Conservation (phyloP, 257 asterid genomes). For the Capsicum chinense region DNA sequence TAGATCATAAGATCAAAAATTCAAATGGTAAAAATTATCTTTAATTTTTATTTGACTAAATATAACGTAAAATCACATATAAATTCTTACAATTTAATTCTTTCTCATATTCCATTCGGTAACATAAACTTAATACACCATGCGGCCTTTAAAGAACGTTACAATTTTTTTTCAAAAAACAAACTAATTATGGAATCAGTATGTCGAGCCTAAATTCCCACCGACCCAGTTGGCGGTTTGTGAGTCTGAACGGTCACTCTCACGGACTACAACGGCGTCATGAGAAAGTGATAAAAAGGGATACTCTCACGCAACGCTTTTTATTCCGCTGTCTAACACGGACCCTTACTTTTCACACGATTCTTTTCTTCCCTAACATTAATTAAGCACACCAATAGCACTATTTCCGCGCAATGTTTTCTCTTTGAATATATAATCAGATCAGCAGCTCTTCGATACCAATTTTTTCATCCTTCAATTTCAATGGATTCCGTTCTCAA, state of each 20-base stretch:
- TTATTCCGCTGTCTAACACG: conserved; percentile 19
- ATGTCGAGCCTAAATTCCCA: background rate
- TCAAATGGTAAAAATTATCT: too few relatives aligned
- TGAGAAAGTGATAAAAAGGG: background rate
- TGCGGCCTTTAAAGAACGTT: too few relatives aligned
- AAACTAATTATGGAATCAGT: too few relatives aligned
- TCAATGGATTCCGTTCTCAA: conserved; percentile 26
- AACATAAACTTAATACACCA: too few relatives aligned
- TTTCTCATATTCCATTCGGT: too few relatives aligned
- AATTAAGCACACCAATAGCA: background rate
- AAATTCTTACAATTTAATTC: too few relatives aligned
- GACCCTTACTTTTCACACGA: background rate
- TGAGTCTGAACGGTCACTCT: background rate
- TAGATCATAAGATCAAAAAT: too few relatives aligned
- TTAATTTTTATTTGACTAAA: too few relatives aligned
- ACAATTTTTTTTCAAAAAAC: too few relatives aligned
- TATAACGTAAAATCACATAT: too few relatives aligned
- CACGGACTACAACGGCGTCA: background rate
- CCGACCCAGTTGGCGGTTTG: conserved; percentile 16
- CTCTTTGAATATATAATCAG: conserved; percentile 15
- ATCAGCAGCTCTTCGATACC: background rate
- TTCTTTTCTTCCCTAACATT: background rate
- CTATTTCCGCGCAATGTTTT: conserved; percentile 7
- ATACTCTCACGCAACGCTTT: conserved; percentile 23
- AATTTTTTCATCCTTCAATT: background rate